Evolutionary conservation across 2,329 filamentous ascomycete genomes (phyloP).

Genomic region (Zasmidium cellare): DNA sequence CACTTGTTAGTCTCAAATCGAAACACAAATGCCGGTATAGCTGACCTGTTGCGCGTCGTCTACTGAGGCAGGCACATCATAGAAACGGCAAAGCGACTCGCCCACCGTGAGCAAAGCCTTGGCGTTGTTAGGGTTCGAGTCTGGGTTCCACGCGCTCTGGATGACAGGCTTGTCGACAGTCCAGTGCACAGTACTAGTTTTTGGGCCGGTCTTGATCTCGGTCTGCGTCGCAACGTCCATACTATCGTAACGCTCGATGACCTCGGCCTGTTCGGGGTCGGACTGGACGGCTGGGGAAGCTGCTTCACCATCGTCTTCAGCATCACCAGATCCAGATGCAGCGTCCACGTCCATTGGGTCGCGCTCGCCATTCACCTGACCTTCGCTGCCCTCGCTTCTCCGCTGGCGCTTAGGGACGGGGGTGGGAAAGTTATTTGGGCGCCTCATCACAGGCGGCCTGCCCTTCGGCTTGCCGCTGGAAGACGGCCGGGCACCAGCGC

Average conservation of each 20-base stretch:
- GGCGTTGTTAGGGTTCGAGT: conserved; percentile 17
- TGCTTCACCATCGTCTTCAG: conserved; percentile 28
- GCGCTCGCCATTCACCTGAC: conserved; percentile 42
- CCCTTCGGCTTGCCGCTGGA: conserved; percentile 19
- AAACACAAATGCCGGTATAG: not conserved
- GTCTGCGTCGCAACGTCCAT: conserved; percentile 37
- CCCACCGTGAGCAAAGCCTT: conserved; percentile 34
- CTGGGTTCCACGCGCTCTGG: conserved; percentile 34
- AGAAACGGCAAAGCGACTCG: conserved; percentile 35
- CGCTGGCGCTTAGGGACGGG: conserved; percentile 35
- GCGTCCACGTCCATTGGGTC: conserved; percentile 48
- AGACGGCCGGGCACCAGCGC: conserved; percentile 11
- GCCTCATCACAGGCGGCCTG: conserved; percentile 17
- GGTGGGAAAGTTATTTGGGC: conserved; percentile 33
- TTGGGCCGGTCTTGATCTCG: conserved; percentile 32
- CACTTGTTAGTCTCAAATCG: not conserved
- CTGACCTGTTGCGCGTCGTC: conserved; percentile 24
- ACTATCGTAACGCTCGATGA: conserved; percentile 33
- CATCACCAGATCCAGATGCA: conserved; percentile 25
- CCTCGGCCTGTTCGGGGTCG: conserved; percentile 27
- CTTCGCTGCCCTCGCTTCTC: conserved; percentile 31
- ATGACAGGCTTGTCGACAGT: conserved; percentile 33
- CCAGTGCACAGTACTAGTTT: conserved; percentile 37
- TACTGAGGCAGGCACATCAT: conserved; percentile 28
- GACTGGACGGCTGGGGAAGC: conserved; percentile 27